Evolutionary conservation across 2,329 filamentous ascomycete species (phyloP), one percentile per base, ranked within the genome.

Genomic region (Myriosclerotinia scirpicola): DNA sequence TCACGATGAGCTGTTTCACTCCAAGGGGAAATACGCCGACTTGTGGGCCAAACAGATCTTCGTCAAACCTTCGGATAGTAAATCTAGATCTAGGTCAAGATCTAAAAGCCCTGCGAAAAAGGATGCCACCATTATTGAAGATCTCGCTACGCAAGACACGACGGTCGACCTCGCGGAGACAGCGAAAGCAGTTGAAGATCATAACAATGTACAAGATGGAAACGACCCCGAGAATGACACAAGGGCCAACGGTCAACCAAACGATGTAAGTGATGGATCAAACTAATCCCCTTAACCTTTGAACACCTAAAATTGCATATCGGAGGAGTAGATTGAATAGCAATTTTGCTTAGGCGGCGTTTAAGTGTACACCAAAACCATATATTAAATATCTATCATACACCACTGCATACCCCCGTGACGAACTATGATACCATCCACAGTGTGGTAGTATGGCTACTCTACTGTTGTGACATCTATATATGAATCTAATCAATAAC

Each of bases 1-100:
- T 22, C 85, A 86, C 69, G 70, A 77, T 0, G 78, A 82, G 40
- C 74, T 87, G 53, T 71, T 86, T 36, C 72, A 76, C 26, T 67
- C 70, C n/a, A 78, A 79, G 3, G 84, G 84, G 1, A 80, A 80
- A 69, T 87, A 87, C 66, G 75, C 78, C 48, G 77, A 81, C 36
- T 69, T 87, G 3, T 87, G 85, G 84, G 76, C 76, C 22, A 82
- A 80, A 56, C 83, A 85, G 65, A 75, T 76, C 7, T 73, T 75
- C 40, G 70, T 75, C 20, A 75, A 71, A 59, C 73, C 75, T 38
- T 55, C 64, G 15, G 63, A 65, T 22, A 69, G 70, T 11, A 68
- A 68, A 38, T 67, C 69, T 2, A 70, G 68, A 63, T 73, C 71
- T 54, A 71, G 67, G 53, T 67, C 69, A 8, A 70, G 68, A 66